Base-by-base conservation (phyloP, 805 yeast species). In the Candida chilensis region DNA sequence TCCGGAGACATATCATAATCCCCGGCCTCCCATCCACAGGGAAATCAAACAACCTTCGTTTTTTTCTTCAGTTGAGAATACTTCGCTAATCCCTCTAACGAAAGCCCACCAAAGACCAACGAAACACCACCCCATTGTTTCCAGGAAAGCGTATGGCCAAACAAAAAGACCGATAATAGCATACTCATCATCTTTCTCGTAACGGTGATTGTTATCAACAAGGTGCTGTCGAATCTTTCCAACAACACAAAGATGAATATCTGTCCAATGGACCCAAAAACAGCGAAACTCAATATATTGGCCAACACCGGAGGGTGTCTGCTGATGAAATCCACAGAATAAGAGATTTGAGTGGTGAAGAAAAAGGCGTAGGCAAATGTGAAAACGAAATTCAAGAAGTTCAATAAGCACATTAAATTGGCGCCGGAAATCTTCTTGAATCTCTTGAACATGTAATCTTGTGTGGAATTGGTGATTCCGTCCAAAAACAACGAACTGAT, bases 151-250 rank as follows among this genome's bases (percentile, higher is more conserved):
- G 52, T 48, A 49, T 92, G 96, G n/a, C 92, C 90, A 55, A 86
- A 90, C 38, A 90, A 58, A 3, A 85, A 51, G 30, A 92, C 96
- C 45, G 95, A 82, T 31, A 90, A 55, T 20, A 87, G 67, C 97
- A 92, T 90, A 24, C 96, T 86, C 29, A 87, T 62, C 96, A 92
- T 90, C 48, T 92, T 92, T 43, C 99, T 70, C 1, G 98, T 90
- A 7, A 92, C 96, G 0, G 97, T 92, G 12, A 94, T 90, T 24
- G 95, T 90, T 17, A 90, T 87, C 32, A 92, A 62, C 0, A 83
- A 71, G 36, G 92, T 60, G 2, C 96, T 85, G 29, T 90, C 95
- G 48, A 84, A 92, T 34, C 73, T 67, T 42, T 85, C 92, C 27
- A 92, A 58, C 2, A 95, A 86, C 31, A 76, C 54, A 48, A 88